Base-by-base conservation (phyloP, 1,284 basidiomycete genomes). In the Naganishia sp. region DNA sequence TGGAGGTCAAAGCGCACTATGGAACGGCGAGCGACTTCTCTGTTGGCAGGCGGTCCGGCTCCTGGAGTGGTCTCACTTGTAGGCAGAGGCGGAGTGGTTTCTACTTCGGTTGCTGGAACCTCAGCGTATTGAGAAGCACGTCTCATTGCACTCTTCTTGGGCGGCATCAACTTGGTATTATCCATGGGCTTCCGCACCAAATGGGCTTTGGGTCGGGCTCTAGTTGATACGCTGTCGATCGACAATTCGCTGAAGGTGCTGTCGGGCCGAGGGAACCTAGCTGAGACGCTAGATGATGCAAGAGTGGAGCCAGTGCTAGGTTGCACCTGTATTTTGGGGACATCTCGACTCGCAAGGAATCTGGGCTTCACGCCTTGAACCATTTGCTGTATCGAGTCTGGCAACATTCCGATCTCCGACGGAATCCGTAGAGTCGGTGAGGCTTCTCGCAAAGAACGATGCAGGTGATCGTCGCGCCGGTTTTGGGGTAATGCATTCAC, bases 331-430 rank as follows among this genome's bases (percentile, higher is more conserved):
- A 66, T 66, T 44, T 61, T 42, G 21, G 57, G 57, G 6, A 57
- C 31, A 7, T 21, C 16, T 33, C 21, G 31, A 11, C 50, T 28
- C 16, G 52, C 43, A 9, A 28, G 50, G 33, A 66, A 60, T 16
- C 65, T 42, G 2, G 49, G 65, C 28, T 61, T 56, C 10, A 54
- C 43, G 3, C 56, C 56, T 44, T 49, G 23, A 21, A 31, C 43
- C 65, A 66, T 66, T 21, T 54, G 48, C 23, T 61, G 56, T 11
- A 66, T 52, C 3, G 52, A 57, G 10, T 21, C 50, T 16, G 65
- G 65, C 10, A 60, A 21, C 0, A 52, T 21, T 2, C 49, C 39
- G 11, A 66, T 61, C 28, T 50, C 57, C 11, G 57, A 46, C 10
- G 57, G 31, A 28, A 54, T 55, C 21, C 44, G 43, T 5, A 46